phyloP scores from a whole-genome alignment of 768 basidiomycete species.

The Pleurotus cornucopiae region DNA sequence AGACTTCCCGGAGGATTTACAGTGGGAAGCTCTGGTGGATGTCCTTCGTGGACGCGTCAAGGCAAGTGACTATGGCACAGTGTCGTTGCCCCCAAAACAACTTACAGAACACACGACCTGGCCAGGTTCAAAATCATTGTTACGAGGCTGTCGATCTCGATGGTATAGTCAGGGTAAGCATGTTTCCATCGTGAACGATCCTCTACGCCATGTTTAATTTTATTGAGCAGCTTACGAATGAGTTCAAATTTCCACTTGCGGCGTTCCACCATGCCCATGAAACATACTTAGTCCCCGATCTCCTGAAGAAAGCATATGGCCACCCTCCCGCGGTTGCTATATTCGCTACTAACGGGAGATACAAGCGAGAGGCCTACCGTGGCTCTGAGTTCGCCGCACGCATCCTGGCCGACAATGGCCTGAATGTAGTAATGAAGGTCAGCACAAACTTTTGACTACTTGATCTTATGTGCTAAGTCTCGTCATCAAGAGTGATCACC shows the following conservation, averaged over 20 bases:
- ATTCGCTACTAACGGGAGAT: constrained; percentile 66
- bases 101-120: neutral
- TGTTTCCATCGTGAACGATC: neutral
- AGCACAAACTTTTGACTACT: constrained; percentile 56
- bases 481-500: constrained; percentile 67
- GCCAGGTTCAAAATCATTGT: constrained; percentile 60
- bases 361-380: constrained; percentile 54
- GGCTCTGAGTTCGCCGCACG: constrained; percentile 78
- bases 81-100: too few relatives aligned
- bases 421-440: constrained; percentile 81
- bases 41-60: constrained; percentile 86
- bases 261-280: constrained; percentile 89
- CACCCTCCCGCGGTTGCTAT: constrained; percentile 69
- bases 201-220: too few relatives aligned
- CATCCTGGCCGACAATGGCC: constrained; percentile 65
- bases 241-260: constrained; percentile 81
- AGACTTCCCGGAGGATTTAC: constrained; percentile 64
- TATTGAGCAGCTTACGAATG: constrained; percentile 66
- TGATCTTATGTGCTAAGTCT: constrained; percentile 66
- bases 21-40: constrained; percentile 79
- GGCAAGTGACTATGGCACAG: constrained; percentile 27
- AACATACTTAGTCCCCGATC: constrained; percentile 81
- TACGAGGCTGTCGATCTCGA: constrained; percentile 75
- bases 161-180: constrained; percentile 57
- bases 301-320: constrained; percentile 70